Evolutionary conservation across 805 yeast species (phyloP).

Genomic region (Cyberlindnera mycetangii): DNA sequence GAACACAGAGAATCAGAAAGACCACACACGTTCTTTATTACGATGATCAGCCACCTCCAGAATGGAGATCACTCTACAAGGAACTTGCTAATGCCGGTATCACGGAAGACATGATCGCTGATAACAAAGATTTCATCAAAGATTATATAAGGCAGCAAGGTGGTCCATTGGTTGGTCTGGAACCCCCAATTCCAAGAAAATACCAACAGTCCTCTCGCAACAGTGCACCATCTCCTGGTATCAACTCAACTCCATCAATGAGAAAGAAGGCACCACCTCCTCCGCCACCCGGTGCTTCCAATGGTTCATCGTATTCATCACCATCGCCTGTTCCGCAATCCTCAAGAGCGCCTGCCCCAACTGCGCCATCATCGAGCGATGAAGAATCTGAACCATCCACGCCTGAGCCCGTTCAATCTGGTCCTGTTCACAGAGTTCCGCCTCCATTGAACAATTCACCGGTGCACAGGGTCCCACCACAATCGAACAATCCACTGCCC

Average conservation of each 20-base stretch:
- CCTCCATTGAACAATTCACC: conserved; percentile 11
- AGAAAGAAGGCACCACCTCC: conserved; percentile 42
- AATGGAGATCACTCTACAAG: conserved; percentile 73
- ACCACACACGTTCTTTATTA: conserved; percentile 63
- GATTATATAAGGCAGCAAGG: conserved; percentile 72
- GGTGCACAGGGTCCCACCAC: too few species aligned
- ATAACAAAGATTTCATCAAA: conserved; percentile 77
- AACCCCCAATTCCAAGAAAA: conserved; percentile 78
- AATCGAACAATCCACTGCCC: conserved; percentile 6
- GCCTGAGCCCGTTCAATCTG: conserved; percentile 17
- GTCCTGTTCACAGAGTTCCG: conserved; percentile 22
- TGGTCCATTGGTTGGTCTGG: conserved; percentile 77
- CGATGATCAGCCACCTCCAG: conserved; percentile 78
- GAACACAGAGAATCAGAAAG: conserved; percentile 51
- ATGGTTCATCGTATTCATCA: conserved; percentile 1
- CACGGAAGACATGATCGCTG: conserved; percentile 85
- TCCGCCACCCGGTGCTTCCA: conserved; percentile 33
- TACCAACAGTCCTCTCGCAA: conserved; percentile 35
- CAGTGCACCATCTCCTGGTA: conserved; percentile 24
- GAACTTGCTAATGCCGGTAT: conserved; percentile 79
- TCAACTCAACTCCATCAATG: conserved; percentile 31
- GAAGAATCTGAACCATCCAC: conserved; percentile 4
- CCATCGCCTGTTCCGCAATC: conserved; percentile 15
- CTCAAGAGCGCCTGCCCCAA: conserved; percentile 11
- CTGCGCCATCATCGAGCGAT: conserved; percentile 2